Evolutionary conservation across 768 basidiomycete species (phyloP).

Genomic region (Lentinula sp.): DNA sequence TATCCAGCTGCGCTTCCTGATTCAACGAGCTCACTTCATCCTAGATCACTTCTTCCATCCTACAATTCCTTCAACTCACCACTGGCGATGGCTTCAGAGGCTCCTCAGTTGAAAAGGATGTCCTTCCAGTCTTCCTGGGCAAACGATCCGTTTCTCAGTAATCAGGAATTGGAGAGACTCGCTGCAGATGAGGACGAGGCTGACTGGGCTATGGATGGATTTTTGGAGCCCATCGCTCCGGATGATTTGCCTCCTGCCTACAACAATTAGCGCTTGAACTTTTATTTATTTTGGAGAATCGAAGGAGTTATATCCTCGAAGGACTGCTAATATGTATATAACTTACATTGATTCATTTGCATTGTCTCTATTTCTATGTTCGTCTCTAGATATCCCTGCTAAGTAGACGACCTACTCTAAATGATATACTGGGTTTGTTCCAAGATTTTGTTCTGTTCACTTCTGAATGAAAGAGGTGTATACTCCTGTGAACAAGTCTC

Average conservation of each 20-base stretch:
- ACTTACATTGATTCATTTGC: too few relatives aligned
- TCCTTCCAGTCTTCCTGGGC: not conserved
- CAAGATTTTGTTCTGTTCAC: too few relatives aligned
- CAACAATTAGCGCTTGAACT: too few relatives aligned
- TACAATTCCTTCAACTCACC: not conserved
- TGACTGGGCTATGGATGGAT: constrained; percentile 1
- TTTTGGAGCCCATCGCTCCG: not conserved
- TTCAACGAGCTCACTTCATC: not conserved
- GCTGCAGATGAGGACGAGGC: constrained; percentile 5
- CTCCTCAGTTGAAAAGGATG: not conserved
- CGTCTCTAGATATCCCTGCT: too few relatives aligned
- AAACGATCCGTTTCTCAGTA: not conserved
- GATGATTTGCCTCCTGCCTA: constrained; percentile 2
- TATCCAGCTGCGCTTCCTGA: not conserved
- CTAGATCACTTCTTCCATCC: not conserved
- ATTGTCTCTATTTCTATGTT: too few relatives aligned
- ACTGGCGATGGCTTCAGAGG: not conserved
- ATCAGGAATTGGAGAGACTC: not conserved
- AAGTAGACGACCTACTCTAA: too few relatives aligned
- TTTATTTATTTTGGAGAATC: too few relatives aligned
- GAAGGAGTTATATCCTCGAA: too few relatives aligned
- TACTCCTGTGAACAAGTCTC: too few relatives aligned
- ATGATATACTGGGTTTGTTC: too few relatives aligned
- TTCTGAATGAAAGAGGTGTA: too few relatives aligned
- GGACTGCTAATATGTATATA: too few relatives aligned